Evolutionary conservation across 129 eudicot species (phyloP).

Genomic region (Flaveria brownii): DNA sequence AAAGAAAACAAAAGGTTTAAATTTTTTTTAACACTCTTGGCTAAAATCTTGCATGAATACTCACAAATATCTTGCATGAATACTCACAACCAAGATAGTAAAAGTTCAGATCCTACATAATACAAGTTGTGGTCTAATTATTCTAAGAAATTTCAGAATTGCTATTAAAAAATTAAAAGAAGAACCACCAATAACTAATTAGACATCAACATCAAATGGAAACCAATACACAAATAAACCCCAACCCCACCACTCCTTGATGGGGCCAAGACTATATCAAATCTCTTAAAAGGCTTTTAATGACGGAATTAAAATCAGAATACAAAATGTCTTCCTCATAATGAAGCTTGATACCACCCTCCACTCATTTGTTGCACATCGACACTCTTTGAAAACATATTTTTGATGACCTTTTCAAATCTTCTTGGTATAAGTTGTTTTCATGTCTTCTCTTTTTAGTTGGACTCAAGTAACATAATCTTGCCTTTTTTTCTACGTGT

Average conservation of each 20-base stretch:
- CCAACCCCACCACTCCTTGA: not conserved
- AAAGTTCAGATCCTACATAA: too few species aligned
- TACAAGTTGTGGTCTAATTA: too few species aligned
- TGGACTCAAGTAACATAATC: not conserved
- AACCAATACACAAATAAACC: not conserved
- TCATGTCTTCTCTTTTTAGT: not conserved
- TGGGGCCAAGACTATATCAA: slow-evolving; percentile 1
- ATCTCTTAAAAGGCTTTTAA: slow-evolving; percentile 4
- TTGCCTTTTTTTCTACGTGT: not conserved
- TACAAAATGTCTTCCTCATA: not conserved
- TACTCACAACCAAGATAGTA: too few species aligned
- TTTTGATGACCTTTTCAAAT: not conserved
- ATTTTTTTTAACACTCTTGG: too few species aligned
- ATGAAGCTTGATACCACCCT: slow-evolving; percentile 1
- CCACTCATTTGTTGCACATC: not conserved
- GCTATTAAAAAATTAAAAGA: not conserved
- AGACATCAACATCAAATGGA: not conserved
- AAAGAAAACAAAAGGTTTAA: too few species aligned
- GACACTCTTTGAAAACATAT: not conserved
- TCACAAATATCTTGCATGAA: too few species aligned
- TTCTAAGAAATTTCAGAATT: too few species aligned
- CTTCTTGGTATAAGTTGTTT: not conserved
- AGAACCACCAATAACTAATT: not conserved
- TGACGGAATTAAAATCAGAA: slow-evolving; percentile 1
- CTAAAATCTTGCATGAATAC: too few species aligned